Evolutionary conservation across 2,329 filamentous ascomycete genomes (phyloP).

Genomic region (Pseudopithomyces chartarum): DNA sequence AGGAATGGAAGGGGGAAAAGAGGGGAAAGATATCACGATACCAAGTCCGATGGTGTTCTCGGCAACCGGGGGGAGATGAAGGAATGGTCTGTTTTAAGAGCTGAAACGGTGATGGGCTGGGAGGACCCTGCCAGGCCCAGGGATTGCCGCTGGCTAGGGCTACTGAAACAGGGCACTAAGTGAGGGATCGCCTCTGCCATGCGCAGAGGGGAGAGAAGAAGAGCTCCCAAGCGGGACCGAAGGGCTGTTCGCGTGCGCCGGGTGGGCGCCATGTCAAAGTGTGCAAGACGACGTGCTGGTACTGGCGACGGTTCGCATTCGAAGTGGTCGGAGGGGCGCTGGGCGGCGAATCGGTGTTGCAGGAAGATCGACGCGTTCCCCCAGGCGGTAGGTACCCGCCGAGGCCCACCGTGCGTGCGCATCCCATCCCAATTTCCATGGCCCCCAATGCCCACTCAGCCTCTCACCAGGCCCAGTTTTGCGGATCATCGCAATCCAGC

Average conservation of each 20-base stretch:
- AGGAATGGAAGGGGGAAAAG: conserved; percentile 21
- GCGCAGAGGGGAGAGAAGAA: neutral
- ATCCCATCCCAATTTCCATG: conserved; percentile 16
- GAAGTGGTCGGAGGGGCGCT: neutral
- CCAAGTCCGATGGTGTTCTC: conserved; percentile 31
- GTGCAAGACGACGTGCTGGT: neutral
- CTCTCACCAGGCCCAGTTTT: conserved; percentile 8
- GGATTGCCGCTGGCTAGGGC: conserved; percentile 28
- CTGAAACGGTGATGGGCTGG: conserved; percentile 40
- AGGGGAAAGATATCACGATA: conserved; percentile 33
- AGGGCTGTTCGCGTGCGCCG: too few relatives aligned
- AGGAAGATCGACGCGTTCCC: conserved; percentile 3
- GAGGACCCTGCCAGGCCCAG: conserved; percentile 18
- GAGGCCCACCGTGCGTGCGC: conserved; percentile 6
- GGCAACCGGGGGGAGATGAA: conserved; percentile 39
- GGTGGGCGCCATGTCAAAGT: too few relatives aligned
- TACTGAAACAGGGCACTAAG: conserved; percentile 36
- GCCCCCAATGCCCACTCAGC: conserved; percentile 8
- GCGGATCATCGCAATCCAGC: conserved; percentile 9
- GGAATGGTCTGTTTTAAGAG: conserved; percentile 43
- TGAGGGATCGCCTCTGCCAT: conserved; percentile 28
- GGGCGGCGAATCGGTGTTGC: neutral
- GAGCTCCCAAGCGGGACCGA: neutral
- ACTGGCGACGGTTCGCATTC: too few relatives aligned
- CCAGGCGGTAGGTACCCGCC: conserved; percentile 8